Base-by-base conservation (phyloP, 768 basidiomycete species). In the Phylloporus sp. region DNA sequence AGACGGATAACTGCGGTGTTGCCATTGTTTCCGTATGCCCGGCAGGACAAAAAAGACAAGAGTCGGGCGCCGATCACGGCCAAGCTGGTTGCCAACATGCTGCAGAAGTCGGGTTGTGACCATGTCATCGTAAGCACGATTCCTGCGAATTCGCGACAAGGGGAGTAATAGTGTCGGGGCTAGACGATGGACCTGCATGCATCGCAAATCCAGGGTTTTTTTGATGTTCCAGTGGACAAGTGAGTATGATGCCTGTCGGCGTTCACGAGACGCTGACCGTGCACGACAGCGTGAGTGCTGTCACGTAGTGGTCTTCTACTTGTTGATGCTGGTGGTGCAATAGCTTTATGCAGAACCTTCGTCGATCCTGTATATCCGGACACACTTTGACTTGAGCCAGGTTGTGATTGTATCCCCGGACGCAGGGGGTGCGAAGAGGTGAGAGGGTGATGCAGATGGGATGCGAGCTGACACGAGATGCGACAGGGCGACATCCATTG, bases 11-110 rank as follows among this genome's bases (percentile, higher is more conserved):
- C 97, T 6, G 97, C 95, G n/a, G 94, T 99, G 56, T 82, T 97
- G 52, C 97, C 97, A 36, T 81, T 97, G 31, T 99, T 93, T 72
- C 95, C 97, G 1, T 99, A 99, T 70, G 85, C 97, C 9, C 78
- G 97, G 52, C 97, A 98, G 71, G 97, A 99, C 76, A 97, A 97
- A 71, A 99, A 98, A 72, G 95, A 99, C 80, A 97, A 98, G 76
- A 95, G 93, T 61, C 80, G 95, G 56, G 95, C 95, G 7, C 95
- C 95, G 45, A 97, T 98, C 63, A 94, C 95, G 5, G 95, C 95
- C 43, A 99, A 97, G 74, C 84, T 99, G 24, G 92, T 99, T 23
- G 95, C 97, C 47, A 98, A 98, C 74, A 94, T 99, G 86, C 80
- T 98, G 54, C 91, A 87, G 70, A 88, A 82, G 71, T 80, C 93